Evolutionary conservation across 2,329 filamentous ascomycete species (phyloP).

Genomic region (Tolypocladium inflatum): DNA sequence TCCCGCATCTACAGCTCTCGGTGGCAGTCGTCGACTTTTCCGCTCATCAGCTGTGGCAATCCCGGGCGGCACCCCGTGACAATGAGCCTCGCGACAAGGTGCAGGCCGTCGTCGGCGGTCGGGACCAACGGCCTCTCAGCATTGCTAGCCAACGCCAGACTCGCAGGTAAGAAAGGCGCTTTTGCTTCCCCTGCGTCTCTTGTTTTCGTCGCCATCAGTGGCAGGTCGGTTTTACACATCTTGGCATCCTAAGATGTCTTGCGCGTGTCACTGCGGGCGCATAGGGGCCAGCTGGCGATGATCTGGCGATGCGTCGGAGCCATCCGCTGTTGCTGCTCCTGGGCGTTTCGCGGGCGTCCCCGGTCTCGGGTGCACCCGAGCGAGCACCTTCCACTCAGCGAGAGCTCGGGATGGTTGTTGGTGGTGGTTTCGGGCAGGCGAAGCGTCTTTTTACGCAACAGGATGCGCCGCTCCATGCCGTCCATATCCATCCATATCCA

Average conservation of each 20-base stretch:
- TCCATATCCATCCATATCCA: not conserved
- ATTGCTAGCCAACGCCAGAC: not conserved
- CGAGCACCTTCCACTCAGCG: not conserved
- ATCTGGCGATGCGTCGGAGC: not conserved
- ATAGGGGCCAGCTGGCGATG: not conserved
- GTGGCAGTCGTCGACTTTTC: not conserved
- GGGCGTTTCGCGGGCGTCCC: not conserved
- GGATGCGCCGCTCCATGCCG: not conserved
- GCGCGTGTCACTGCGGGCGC: not conserved
- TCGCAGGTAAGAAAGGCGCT: not conserved
- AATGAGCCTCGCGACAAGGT: not conserved
- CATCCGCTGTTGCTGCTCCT: not conserved
- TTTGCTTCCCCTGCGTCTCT: not conserved
- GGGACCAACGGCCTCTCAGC: not conserved
- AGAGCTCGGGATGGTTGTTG: not conserved
- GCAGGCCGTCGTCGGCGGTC: not conserved
- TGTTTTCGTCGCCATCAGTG: not conserved
- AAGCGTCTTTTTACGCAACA: not conserved
- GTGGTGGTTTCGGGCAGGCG: not conserved
- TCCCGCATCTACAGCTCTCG: not conserved
- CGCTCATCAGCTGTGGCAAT: not conserved
- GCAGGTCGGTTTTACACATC: not conserved
- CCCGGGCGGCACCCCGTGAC: not conserved
- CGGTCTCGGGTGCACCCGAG: conserved; percentile 3
- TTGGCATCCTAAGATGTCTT: not conserved